These are phyloP conservation scores for Penicillium taxi DNA, from an alignment of 495 filamentous ascomycete species.

Conservation along the genomic window DNA sequence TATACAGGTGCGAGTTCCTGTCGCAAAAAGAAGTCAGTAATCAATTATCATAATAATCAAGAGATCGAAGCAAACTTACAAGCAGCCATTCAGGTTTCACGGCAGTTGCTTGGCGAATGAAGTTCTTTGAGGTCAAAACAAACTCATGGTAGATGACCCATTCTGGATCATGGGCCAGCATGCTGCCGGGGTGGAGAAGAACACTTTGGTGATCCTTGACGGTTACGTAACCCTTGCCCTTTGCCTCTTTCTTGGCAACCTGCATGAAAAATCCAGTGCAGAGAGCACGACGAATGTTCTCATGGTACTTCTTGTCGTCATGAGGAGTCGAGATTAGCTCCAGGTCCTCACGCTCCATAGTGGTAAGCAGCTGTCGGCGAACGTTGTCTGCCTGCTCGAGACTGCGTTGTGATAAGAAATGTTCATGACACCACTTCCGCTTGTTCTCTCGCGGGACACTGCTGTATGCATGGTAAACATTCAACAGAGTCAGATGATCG, in stretches of 20 bases:
- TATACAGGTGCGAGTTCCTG: slow-evolving; percentile 87
- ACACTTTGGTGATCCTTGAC: slow-evolving; percentile 92
- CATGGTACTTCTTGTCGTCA: slow-evolving; percentile 95
- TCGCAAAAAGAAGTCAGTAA: too few species aligned
- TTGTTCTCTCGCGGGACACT: slow-evolving; percentile 59
- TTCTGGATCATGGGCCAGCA: slow-evolving; percentile 75
- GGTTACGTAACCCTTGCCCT: slow-evolving; percentile 78
- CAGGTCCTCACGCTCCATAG: slow-evolving; percentile 88
- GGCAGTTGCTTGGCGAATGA: slow-evolving; percentile 54
- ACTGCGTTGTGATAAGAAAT: slow-evolving; percentile 86
- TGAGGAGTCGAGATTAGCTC: slow-evolving; percentile 83
- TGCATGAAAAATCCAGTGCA: slow-evolving; percentile 99
- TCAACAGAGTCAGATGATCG: slow-evolving; percentile 92
- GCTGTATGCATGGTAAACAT: slow-evolving; percentile 98
- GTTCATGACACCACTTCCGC: slow-evolving; percentile 93
- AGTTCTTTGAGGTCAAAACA: slow-evolving; percentile 95
- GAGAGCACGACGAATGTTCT: slow-evolving; percentile 90
- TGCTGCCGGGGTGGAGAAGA: slow-evolving; percentile 85
- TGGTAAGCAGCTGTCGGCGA: slow-evolving; percentile 78
- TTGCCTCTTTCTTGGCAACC: slow-evolving; percentile 80
- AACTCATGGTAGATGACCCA: slow-evolving; percentile 99
- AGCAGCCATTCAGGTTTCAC: slow-evolving; percentile 72
- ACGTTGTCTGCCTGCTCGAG: slow-evolving; percentile 92
- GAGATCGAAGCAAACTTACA: slow-evolving; percentile 58
- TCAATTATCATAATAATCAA: neutral